A percentile compares a stretch with the other conserved stretches of the same genome.
Evolutionary conservation across 1,284 basidiomycete species (phyloP).

Genomic region (Irpex rosettiformis): DNA sequence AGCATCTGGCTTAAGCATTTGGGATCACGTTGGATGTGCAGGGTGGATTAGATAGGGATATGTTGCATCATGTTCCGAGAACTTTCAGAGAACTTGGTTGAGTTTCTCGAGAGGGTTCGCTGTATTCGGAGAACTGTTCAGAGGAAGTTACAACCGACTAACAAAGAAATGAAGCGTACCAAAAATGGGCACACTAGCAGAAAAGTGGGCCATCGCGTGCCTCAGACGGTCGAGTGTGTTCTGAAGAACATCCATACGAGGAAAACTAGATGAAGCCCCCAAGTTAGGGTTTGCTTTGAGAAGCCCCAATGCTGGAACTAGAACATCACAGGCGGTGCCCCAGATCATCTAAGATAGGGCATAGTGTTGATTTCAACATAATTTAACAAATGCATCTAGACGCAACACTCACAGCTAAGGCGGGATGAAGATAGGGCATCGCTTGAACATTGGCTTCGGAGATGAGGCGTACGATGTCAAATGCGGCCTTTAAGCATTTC

Average conservation of each 20-base stretch:
- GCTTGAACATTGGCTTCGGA: conserved; percentile 16
- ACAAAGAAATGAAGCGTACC: conserved; percentile 9
- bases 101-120: not conserved
- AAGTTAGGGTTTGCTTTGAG: not conserved
- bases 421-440: conserved; percentile 15
- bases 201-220: conserved; percentile 8
- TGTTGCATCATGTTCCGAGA: too few species aligned
- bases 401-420: conserved; percentile 19
- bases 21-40: too few species aligned
- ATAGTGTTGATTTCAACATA: not conserved
- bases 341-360: conserved; percentile 2
- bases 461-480: conserved; percentile 15
- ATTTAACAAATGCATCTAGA: conserved; percentile 1
- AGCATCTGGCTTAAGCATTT: too few species aligned
- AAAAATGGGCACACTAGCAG: conserved; percentile 4
- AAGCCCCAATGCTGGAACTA: not conserved
- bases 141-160: conserved; percentile 2
- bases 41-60: too few species aligned
- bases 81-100: not conserved
- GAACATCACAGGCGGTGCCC: conserved; percentile 3
- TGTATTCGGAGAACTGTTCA: not conserved
- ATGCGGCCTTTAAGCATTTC: conserved; percentile 16
- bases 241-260: conserved; percentile 7
- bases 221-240: conserved; percentile 11
- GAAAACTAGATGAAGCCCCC: not conserved